A percentile compares a stretch with the other conserved stretches of the same genome.
These are phyloP conservation scores for Blastocystis sp. DNA, from an alignment of 352 stramenopile genomes.

Conservation along the genomic window DNA sequence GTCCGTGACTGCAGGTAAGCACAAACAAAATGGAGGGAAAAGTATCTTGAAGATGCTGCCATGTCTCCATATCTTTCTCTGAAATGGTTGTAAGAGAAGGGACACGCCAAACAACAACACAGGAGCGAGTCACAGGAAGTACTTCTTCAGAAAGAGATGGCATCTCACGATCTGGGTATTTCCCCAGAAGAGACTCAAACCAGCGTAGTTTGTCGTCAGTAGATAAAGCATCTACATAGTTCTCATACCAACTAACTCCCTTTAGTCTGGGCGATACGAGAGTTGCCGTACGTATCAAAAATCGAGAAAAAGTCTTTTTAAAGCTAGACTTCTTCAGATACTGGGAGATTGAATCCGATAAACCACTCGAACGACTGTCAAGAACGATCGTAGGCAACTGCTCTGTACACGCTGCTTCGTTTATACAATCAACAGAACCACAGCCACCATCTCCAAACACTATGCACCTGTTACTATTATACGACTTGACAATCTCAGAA, in stretches of 20 bases:
- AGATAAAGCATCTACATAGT: neutral
- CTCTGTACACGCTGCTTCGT: neutral
- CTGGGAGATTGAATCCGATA: neutral
- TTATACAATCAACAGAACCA: slow-evolving; percentile 17
- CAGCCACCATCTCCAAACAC: slow-evolving; percentile 38
- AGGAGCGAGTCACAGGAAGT: neutral
- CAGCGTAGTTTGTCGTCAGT: neutral
- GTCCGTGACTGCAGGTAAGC: neutral
- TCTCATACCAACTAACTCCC: neutral
- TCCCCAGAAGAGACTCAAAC: neutral
- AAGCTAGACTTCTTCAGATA: neutral
- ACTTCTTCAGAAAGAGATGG: neutral
- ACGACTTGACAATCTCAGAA: neutral
- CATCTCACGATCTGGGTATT: neutral
- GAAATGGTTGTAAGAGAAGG: neutral
- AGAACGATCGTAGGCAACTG: neutral
- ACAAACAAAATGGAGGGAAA: neutral
- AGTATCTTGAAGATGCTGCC: neutral
- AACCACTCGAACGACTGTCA: neutral
- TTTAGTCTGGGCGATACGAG: neutral
- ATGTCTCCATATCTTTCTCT: neutral
- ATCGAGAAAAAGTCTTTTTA: neutral
- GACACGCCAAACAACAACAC: neutral
- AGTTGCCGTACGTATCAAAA: neutral
- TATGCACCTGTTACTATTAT: neutral